A percentile compares a stretch with the other conserved stretches of the same genome.
Conservation (phyloP, 2,329 filamentous ascomycete genomes). For the Tolypocladium amazonense region DNA sequence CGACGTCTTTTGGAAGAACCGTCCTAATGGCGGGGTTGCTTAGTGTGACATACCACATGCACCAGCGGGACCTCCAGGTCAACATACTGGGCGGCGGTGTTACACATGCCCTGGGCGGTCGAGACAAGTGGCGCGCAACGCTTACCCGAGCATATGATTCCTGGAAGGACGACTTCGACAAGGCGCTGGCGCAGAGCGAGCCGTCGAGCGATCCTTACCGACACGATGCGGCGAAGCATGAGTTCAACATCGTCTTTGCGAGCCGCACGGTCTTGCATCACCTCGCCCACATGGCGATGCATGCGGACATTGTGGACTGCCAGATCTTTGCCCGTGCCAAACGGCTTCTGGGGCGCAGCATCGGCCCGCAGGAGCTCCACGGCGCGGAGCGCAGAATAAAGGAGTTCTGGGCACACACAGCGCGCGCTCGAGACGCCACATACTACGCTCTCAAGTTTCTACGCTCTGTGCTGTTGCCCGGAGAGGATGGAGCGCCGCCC, state of each 20-base stretch:
- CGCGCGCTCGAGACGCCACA: slow-evolving; percentile 78
- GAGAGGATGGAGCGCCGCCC: background rate
- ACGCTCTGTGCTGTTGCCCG: slow-evolving; percentile 65
- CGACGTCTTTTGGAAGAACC: slow-evolving; percentile 86
- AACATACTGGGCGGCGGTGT: slow-evolving; percentile 68
- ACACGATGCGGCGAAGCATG: slow-evolving; percentile 47
- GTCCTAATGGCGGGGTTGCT: slow-evolving; percentile 90
- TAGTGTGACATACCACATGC: slow-evolving; percentile 96
- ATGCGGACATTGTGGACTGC: slow-evolving; percentile 94
- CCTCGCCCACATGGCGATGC: slow-evolving; percentile 94
- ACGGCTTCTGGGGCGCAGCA: slow-evolving; percentile 72
- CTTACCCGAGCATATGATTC: slow-evolving; percentile 83
- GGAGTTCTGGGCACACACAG: slow-evolving; percentile 79
- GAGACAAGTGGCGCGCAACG: slow-evolving; percentile 83
- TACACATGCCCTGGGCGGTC: slow-evolving; percentile 67
- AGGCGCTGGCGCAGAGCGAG: slow-evolving; percentile 56
- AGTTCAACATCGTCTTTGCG: slow-evolving; percentile 62
- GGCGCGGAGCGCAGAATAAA: slow-evolving; percentile 76
- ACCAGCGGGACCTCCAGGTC: slow-evolving; percentile 87
- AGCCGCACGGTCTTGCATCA: slow-evolving; percentile 84
- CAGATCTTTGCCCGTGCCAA: slow-evolving; percentile 90
- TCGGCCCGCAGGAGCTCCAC: slow-evolving; percentile 71
- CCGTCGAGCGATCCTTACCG: slow-evolving; percentile 41
- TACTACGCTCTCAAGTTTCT: slow-evolving; percentile 89
- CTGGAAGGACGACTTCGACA: slow-evolving; percentile 89